A percentile compares a stretch with the other conserved stretches of the same genome.
Evolutionary conservation across 805 yeast species (phyloP).

Genomic region (Yarrowia osloensis): DNA sequence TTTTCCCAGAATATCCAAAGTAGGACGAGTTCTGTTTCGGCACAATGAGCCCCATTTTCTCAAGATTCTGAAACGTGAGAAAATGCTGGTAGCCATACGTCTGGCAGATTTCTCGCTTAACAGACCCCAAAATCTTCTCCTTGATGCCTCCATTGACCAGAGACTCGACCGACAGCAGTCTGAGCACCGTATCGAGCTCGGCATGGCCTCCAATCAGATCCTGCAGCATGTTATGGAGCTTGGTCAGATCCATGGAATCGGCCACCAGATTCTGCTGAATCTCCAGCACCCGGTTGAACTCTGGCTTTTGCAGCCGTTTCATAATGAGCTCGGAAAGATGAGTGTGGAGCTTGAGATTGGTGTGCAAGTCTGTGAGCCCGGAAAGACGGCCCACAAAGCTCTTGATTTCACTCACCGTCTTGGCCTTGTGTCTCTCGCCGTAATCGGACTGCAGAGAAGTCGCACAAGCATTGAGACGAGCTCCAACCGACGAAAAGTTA

Average conservation of each 20-base stretch:
- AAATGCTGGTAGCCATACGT: conserved; percentile 64
- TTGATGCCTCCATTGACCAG: conserved; percentile 68
- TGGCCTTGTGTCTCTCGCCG: conserved; percentile 58
- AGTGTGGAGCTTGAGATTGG: conserved; percentile 70
- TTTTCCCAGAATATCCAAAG: conserved; percentile 23
- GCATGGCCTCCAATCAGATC: conserved; percentile 55
- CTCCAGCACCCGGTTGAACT: conserved; percentile 39
- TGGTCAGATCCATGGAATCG: conserved; percentile 49
- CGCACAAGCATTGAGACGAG: conserved; percentile 68
- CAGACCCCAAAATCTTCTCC: conserved; percentile 58
- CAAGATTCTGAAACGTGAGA: conserved; percentile 51
- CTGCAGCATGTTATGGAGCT: conserved; percentile 47
- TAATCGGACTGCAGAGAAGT: conserved; percentile 67
- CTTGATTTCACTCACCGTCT: conserved; percentile 65
- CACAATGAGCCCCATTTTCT: conserved; percentile 52
- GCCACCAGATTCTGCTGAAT: conserved; percentile 63
- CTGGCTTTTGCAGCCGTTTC: conserved; percentile 46
- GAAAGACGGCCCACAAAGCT: conserved; percentile 70
- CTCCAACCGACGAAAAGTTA: conserved; percentile 81
- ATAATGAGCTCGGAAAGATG: conserved; percentile 67
- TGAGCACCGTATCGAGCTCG: conserved; percentile 49
- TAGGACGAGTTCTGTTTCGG: conserved; percentile 42
- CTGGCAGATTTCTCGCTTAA: conserved; percentile 59
- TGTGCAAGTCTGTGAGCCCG: conserved; percentile 65
- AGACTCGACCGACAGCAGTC: conserved; percentile 59